Evolutionary conservation across 371 early-diverging fungal species (phyloP).

Genomic region (Mucor lusitanicus): DNA sequence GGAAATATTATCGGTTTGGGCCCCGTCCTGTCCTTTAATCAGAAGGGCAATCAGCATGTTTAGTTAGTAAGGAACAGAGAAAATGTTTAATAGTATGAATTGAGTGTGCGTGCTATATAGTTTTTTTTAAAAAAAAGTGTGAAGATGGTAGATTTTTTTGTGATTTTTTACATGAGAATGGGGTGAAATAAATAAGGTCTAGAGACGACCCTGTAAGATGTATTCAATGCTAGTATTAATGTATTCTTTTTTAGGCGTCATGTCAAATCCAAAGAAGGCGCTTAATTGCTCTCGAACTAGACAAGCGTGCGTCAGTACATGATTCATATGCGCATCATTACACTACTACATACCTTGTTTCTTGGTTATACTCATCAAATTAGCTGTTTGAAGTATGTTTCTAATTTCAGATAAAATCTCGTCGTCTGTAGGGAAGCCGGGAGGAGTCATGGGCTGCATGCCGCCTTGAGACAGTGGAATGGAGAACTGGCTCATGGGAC

Average conservation of each 20-base stretch:
- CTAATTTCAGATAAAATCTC: slow-evolving; percentile 81
- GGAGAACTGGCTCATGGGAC: slow-evolving; percentile 44
- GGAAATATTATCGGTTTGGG: no score
- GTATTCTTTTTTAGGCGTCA: slow-evolving; percentile 81
- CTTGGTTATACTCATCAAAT: slow-evolving; percentile 82
- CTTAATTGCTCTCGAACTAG: slow-evolving; percentile 81
- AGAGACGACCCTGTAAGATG: slow-evolving; percentile 52
- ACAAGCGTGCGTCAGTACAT: background rate
- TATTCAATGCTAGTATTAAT: slow-evolving; percentile 87
- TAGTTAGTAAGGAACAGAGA: background rate
- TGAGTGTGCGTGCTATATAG: background rate
- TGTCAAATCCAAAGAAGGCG: slow-evolving; percentile 80
- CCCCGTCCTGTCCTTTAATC: no score
- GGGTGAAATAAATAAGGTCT: slow-evolving; percentile 12
- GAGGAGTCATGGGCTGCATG: slow-evolving; percentile 37
- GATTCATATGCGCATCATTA: background rate
- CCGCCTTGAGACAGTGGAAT: slow-evolving; percentile 36
- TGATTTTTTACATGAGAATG: background rate
- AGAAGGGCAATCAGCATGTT: no score
- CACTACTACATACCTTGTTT: slow-evolving; percentile 68
- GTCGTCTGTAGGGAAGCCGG: slow-evolving; percentile 79
- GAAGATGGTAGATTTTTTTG: slow-evolving; percentile 1
- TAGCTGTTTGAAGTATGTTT: slow-evolving; percentile 77
- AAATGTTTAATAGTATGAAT: background rate
- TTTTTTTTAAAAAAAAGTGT: background rate